A percentile compares a stretch with the other conserved stretches of the same genome.
Conservation (phyloP, 345 rosid genomes). For the Dipteronia sinensis region DNA sequence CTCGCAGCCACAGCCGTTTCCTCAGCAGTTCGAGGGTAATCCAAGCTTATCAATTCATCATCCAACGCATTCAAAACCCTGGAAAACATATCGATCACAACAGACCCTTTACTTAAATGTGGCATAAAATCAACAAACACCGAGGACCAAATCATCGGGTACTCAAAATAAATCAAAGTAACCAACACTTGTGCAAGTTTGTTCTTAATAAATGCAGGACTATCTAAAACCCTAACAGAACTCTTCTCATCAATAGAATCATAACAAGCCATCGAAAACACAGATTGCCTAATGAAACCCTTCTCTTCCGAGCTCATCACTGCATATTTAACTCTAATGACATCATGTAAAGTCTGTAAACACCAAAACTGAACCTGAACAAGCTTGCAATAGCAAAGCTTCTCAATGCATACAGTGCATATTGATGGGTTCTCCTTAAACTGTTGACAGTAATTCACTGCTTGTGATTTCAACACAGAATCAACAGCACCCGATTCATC, state of each 20-base stretch:
- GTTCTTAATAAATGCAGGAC: constrained; percentile 81
- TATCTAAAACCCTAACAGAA: constrained; percentile 54
- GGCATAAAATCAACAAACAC: constrained; percentile 76
- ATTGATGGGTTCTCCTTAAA: constrained; percentile 57
- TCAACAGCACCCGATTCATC: constrained; percentile 69
- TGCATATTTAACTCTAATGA: constrained; percentile 55
- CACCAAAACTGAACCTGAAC: constrained; percentile 96
- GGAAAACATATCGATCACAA: constrained; percentile 87
- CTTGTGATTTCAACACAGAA: constrained; percentile 59
- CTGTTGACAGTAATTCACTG: constrained; percentile 58
- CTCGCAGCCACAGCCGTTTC: constrained; percentile 67
- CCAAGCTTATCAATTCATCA: constrained; percentile 89
- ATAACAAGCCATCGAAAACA: constrained; percentile 71
- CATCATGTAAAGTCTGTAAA: constrained; percentile 81
- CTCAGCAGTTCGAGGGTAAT: constrained; percentile 69
- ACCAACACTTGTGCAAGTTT: constrained; percentile 95
- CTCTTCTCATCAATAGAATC: constrained; percentile 51
- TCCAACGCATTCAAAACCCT: constrained; percentile 89
- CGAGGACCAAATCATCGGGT: constrained; percentile 77
- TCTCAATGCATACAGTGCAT: constrained; percentile 69
- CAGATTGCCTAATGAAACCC: constrained; percentile 55
- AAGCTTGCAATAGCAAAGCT: constrained; percentile 58
- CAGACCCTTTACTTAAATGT: constrained; percentile 60
- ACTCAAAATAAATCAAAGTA: constrained; percentile 86
- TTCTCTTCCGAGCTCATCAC: constrained; percentile 63